These are phyloP conservation scores for Thalia dealbata DNA, from an alignment of 176 grass and related monocot species.

Conservation along the genomic window DNA sequence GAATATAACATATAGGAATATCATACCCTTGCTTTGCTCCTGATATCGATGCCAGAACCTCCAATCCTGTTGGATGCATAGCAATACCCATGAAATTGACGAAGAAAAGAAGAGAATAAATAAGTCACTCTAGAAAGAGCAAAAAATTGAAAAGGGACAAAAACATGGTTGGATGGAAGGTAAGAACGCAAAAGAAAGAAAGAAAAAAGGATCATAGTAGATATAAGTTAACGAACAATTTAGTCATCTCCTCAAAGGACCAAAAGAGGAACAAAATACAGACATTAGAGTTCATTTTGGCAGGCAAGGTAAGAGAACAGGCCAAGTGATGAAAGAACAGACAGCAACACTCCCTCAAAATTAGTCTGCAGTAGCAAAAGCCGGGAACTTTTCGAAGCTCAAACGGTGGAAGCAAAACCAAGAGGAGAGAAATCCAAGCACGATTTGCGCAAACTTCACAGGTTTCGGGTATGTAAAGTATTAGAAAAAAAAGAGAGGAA, in stretches of 20 bases:
- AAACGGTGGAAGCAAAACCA: too few species aligned
- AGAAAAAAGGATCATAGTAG: too few species aligned
- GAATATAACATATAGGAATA: neutral
- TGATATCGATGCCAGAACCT: neutral
- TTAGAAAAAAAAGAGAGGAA: neutral
- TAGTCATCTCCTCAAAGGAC: too few species aligned
- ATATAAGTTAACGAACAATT: too few species aligned
- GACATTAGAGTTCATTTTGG: too few species aligned
- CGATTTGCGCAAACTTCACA: too few species aligned
- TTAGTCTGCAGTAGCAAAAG: too few species aligned
- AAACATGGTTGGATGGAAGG: neutral
- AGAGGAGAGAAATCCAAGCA: too few species aligned
- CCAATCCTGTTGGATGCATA: neutral
- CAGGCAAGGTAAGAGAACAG: neutral
- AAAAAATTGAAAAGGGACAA: too few species aligned
- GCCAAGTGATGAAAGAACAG: neutral
- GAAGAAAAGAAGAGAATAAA: neutral
- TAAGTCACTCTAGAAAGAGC: neutral
- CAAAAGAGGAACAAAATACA: too few species aligned
- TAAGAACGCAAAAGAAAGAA: neutral
- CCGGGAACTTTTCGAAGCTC: too few species aligned
- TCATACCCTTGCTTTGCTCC: conserved; percentile 6
- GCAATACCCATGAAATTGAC: neutral
- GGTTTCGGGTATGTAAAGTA: too few species aligned
- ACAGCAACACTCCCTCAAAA: neutral